Percentiles rank a stretch among this genome's conserved stretches.
phyloP scores from a whole-genome alignment of 192 early-diverging fungal species.

The Gigaspora rosea region DNA sequence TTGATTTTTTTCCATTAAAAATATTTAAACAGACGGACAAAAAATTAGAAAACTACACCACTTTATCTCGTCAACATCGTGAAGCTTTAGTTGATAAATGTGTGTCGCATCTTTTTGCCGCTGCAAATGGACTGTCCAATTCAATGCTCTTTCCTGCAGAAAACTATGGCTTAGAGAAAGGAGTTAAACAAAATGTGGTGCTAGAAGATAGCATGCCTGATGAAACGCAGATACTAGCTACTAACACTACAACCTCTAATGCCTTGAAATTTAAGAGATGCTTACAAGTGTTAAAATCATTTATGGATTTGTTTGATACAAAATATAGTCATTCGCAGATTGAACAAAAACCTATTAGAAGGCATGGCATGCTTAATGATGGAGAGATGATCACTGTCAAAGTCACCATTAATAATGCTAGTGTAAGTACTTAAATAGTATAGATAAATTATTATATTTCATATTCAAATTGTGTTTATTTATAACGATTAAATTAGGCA shows the following conservation, averaged over 20 bases:
- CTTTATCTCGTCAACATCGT: slow-evolving; percentile 37
- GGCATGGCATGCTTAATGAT: slow-evolving; percentile 47
- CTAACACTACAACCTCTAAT: slow-evolving; percentile 5
- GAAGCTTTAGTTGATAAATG: slow-evolving; percentile 47
- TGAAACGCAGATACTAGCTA: neutral
- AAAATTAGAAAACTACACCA: slow-evolving; percentile 28
- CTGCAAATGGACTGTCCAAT: slow-evolving; percentile 30
- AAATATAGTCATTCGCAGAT: slow-evolving; percentile 36
- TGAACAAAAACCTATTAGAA: neutral
- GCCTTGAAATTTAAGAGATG: slow-evolving; percentile 48
- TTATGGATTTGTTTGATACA: slow-evolving; percentile 36
- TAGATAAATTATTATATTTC: neutral
- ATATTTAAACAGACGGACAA: slow-evolving; percentile 33
- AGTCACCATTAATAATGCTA: slow-evolving; percentile 28
- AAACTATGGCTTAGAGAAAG: neutral
- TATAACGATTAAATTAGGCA: neutral
- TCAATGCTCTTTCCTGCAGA: neutral
- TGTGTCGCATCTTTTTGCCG: slow-evolving; percentile 40
- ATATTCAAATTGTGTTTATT: neutral
- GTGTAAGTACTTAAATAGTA: slow-evolving; percentile 1
- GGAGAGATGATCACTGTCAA: slow-evolving; percentile 45
- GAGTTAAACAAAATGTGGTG: slow-evolving; percentile 14
- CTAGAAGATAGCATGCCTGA: neutral
- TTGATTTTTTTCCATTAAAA: neutral
- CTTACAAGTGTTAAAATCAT: slow-evolving; percentile 46